Conservation (phyloP, 1,284 basidiomycete genomes). For the Cryptococcus jaspeensis region DNA sequence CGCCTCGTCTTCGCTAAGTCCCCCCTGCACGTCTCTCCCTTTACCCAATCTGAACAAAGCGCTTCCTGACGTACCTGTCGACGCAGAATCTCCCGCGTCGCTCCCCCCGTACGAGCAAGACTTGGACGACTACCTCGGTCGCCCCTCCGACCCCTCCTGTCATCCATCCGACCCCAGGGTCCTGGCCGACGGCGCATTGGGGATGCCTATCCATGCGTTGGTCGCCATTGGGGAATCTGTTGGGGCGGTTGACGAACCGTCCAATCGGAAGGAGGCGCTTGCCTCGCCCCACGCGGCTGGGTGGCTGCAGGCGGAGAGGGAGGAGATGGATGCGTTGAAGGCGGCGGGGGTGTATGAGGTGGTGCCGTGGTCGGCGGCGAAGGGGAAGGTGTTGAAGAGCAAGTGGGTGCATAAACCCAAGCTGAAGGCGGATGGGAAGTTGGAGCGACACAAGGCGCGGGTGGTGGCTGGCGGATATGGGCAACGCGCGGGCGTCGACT, state of each 20-base stretch:
- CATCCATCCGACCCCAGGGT: neutral
- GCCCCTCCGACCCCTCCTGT: neutral
- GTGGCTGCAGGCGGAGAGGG: constrained; percentile 15
- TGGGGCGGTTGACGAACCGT: neutral
- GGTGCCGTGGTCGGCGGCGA: constrained; percentile 7
- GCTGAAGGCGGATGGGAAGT: constrained; percentile 12
- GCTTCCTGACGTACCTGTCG: no score
- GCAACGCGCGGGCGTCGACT: constrained; percentile 52
- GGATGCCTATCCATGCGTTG: neutral
- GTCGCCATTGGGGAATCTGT: neutral
- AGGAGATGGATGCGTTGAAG: constrained; percentile 14
- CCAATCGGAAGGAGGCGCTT: neutral
- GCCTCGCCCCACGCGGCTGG: neutral
- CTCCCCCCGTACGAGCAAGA: neutral
- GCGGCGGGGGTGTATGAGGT: constrained; percentile 4
- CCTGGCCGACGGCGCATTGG: neutral
- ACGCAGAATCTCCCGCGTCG: neutral
- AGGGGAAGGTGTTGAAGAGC: neutral
- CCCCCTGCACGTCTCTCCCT: no score
- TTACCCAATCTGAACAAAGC: no score
- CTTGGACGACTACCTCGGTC: neutral
- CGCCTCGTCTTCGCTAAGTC: no score
- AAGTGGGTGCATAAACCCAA: constrained; percentile 29
- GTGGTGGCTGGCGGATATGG: constrained; percentile 33
- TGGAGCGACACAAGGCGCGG: constrained; percentile 45